These are phyloP conservation scores for Nakazawaea ishiwadae DNA, from an alignment of 805 yeast genomes.

Conservation along the genomic window DNA sequence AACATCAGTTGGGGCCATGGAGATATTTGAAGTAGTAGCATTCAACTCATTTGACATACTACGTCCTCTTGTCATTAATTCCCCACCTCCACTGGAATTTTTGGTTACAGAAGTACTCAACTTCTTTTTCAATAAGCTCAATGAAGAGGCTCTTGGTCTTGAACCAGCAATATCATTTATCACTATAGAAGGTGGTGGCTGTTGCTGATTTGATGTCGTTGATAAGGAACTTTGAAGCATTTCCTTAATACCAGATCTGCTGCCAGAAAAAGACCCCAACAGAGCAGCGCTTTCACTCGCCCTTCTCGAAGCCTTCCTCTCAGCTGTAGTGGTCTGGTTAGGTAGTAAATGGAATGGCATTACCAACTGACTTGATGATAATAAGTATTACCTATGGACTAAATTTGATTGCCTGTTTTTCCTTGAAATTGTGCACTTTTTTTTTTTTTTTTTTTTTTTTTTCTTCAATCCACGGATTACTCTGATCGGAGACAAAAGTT, in stretches of 20 bases:
- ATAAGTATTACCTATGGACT: no score
- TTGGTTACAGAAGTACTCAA: not conserved
- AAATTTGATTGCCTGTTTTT: no score
- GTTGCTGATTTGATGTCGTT: not conserved
- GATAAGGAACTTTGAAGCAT: constrained; percentile 11
- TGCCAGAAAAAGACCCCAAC: not conserved
- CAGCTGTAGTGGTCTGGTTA: not conserved
- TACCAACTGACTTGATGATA: no score
- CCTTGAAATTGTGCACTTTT: no score
- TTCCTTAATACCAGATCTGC: constrained; percentile 8
- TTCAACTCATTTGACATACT: constrained; percentile 7
- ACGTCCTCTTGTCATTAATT: constrained; percentile 1
- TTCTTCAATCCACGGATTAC: no score
- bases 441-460: no score
- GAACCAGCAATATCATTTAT: constrained; percentile 1
- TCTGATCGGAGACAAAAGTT: no score
- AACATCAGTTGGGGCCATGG: constrained; percentile 5
- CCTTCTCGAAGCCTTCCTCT: not conserved
- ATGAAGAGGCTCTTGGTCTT: constrained; percentile 10
- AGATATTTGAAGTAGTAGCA: constrained; percentile 5
- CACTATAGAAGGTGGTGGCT: constrained; percentile 6
- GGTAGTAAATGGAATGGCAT: constrained; percentile 5
- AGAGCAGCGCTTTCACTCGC: constrained; percentile 4
- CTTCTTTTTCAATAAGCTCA: constrained; percentile 4
- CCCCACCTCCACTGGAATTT: not conserved